phyloP scores from a whole-genome alignment of 139 green algal species.

The Coccomyxa sp. region DNA sequence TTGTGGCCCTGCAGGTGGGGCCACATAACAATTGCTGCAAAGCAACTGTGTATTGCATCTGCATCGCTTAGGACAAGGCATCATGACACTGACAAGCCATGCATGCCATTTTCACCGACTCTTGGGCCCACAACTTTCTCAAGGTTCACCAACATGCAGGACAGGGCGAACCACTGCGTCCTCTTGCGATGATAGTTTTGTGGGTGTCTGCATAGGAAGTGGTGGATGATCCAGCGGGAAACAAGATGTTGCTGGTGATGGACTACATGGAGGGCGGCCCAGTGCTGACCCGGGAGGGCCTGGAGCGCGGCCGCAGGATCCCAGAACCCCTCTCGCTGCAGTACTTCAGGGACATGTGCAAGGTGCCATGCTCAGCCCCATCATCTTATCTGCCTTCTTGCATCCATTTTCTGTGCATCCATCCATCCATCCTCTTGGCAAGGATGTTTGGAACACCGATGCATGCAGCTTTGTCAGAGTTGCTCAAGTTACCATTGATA shows the following conservation, averaged over 20 bases:
- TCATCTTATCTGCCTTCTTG: neutral
- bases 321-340: conserved; percentile 63
- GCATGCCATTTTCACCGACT: no score
- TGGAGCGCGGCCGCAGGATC: conserved; percentile 57
- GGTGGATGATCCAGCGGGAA: conserved; percentile 63
- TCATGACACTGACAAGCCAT: no score
- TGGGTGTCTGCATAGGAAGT: conserved; percentile 25
- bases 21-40: conserved; percentile 40
- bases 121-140: no score
- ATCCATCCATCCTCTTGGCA: no score
- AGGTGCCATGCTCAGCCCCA: conserved; percentile 22
- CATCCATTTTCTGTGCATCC: no score
- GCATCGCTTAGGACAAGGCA: neutral
- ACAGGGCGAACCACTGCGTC: neutral
- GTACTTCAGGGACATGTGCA: conserved; percentile 78
- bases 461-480: no score
- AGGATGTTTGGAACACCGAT: no score
- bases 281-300: conserved; percentile 58
- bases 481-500: no score
- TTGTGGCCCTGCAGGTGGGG: conserved; percentile 43
- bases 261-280: conserved; percentile 77
- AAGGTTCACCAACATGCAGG: neutral
- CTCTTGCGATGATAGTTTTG: neutral
- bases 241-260: conserved; percentile 84
- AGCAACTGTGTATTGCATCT: neutral